Evolutionary conservation across 495 filamentous ascomycete genomes (phyloP), one percentile per base, ranked within the genome.

Genomic region (Cryomyces antarcticus): DNA sequence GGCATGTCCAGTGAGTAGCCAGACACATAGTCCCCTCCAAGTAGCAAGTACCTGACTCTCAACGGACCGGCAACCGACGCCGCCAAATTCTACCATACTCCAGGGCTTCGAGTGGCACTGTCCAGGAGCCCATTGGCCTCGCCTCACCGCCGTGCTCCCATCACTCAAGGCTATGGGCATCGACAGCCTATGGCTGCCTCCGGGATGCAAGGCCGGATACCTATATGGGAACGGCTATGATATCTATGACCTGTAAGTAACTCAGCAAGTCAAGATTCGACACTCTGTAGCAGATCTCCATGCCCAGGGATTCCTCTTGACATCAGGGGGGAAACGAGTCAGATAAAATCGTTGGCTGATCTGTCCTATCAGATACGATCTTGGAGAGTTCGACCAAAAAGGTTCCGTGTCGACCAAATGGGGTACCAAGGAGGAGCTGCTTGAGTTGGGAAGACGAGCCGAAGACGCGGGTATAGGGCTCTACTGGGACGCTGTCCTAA

Each of bases 71-170:
- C 17, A 24, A 24, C 55, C 56, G 28, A 64, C 59, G n/a, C 46
- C 61, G 6, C 58, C 61, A 47, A 85, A 84, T 46, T 53, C 49
- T 41, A 73, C 75, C 45, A 73, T 84, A 56, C 58, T 84, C 50
- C 75, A 84, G 56, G 70, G 65, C 7, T 84, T 80, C 54, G 80
- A 84, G 62, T 83, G 80, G 80, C 73, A 83, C 53, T 66, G 75
- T 0, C 77, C 76, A 0, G 67, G 68, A 6, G 74, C 80, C 48
- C 79, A 84, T 56, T 86, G 73, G 71, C 51, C 59, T 30, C 71
- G 77, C 13, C 69, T 84, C 5, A 61, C 54, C 34, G 53, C 55
- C 28, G 64, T 71, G 5, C 48, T 82, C 3, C 65, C 71, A 0
- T 59, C 61, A 27, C 60, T 80, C 9, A 71, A 75, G 44, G 59